Conservation (phyloP, 1,139 yeast species). For the Lodderomyces pseudojiufengensis region DNA sequence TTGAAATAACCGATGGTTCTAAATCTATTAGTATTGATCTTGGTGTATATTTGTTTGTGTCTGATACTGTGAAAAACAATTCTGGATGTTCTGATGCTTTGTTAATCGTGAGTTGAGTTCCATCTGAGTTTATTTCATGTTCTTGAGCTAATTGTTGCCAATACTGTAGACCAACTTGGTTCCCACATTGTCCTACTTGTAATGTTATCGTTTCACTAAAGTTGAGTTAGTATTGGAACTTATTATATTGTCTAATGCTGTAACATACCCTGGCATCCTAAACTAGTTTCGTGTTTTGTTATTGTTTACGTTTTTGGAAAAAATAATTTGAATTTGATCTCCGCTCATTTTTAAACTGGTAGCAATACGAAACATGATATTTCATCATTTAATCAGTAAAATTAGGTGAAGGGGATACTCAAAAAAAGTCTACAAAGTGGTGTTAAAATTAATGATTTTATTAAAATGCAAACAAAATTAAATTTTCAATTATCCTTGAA, state of each 20-base stretch:
- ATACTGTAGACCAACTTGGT: slow-evolving; percentile 89
- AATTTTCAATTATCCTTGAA: too few species aligned
- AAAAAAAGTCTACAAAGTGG: too few species aligned
- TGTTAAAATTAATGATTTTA: too few species aligned
- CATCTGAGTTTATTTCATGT: slow-evolving; percentile 81
- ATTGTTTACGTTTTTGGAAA: slow-evolving; percentile 1
- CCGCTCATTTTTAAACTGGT: too few species aligned
- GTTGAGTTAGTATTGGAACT: slow-evolving; percentile 34
- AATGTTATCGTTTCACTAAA: slow-evolving; percentile 38
- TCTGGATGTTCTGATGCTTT: slow-evolving; percentile 72
- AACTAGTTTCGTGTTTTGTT: slow-evolving; percentile 1
- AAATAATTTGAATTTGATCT: too few species aligned
- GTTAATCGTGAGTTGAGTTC: slow-evolving; percentile 33
- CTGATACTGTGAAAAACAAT: slow-evolving; percentile 77
- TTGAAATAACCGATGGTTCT: slow-evolving; percentile 85
- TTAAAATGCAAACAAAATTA: too few species aligned
- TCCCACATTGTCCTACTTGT: slow-evolving; percentile 87
- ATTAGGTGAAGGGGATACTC: too few species aligned
- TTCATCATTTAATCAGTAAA: too few species aligned
- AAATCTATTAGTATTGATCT: slow-evolving; percentile 80
- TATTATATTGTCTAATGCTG: too few species aligned
- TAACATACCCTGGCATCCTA: slow-evolving; percentile 32
- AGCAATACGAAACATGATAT: too few species aligned
- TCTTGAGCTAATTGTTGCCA: slow-evolving; percentile 89
- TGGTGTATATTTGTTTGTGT: slow-evolving; percentile 74